These are phyloP conservation scores for Psilocybe cubensis DNA, from an alignment of 768 basidiomycete species.

Conservation along the genomic window DNA sequence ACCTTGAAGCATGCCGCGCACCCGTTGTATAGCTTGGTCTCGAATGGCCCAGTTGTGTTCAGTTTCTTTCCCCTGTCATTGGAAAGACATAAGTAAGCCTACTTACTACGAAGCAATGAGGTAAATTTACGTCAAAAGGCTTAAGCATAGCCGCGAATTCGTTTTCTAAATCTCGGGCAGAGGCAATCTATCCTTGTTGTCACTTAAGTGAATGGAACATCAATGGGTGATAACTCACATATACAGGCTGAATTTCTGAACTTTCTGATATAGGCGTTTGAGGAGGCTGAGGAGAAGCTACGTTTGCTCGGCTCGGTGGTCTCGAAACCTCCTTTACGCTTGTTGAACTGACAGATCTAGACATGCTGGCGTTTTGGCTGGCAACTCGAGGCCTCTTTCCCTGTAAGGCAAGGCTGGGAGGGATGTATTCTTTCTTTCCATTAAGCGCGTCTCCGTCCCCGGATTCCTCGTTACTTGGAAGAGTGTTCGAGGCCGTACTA, in stretches of 20 bases:
- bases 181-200: constrained; percentile 67
- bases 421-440: constrained; percentile 63
- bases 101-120: not conserved
- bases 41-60: constrained; percentile 94
- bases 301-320: constrained; percentile 65
- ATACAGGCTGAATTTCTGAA: constrained; percentile 63
- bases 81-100: constrained; percentile 1
- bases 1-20: constrained; percentile 90
- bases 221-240: constrained; percentile 48
- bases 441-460: constrained; percentile 55
- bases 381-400: constrained; percentile 51
- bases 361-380: constrained; percentile 34
- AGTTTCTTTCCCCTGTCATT: constrained; percentile 87
- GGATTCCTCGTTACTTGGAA: constrained; percentile 58
- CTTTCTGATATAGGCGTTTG: constrained; percentile 42
- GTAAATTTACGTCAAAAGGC: constrained; percentile 74
- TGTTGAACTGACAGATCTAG: constrained; percentile 53
- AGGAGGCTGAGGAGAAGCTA: constrained; percentile 43
- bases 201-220: not conserved
- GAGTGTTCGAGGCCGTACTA: constrained; percentile 43
- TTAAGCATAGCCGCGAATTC: constrained; percentile 84
- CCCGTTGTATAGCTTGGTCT: constrained; percentile 74
- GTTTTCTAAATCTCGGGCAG: constrained; percentile 79
- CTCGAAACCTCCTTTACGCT: constrained; percentile 53
- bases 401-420: constrained; percentile 72